These are phyloP conservation scores for Astraeus odoratus DNA, from an alignment of 768 basidiomycete species.

Conservation along the genomic window DNA sequence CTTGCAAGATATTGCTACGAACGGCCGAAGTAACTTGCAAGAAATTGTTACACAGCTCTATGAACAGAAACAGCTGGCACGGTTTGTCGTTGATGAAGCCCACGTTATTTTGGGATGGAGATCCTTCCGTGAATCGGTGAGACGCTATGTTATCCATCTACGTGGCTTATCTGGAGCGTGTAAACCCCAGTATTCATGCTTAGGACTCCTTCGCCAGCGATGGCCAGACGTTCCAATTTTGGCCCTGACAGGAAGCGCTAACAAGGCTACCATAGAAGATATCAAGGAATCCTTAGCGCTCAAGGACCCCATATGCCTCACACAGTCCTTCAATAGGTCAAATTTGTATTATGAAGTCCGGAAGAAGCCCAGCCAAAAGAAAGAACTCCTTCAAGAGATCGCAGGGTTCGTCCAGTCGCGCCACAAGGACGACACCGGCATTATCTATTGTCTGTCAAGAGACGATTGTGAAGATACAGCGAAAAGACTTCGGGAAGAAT, in stretches of 20 bases:
- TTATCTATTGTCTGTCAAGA: slow-evolving; percentile 78
- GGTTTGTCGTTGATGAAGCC: slow-evolving; percentile 95
- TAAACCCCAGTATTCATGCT: slow-evolving; percentile 39
- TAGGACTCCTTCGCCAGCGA: slow-evolving; percentile 61
- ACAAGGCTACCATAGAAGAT: slow-evolving; percentile 67
- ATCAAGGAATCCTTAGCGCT: slow-evolving; percentile 69
- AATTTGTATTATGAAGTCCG: slow-evolving; percentile 76
- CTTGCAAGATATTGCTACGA: too few species aligned
- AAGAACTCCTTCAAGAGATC: slow-evolving; percentile 51
- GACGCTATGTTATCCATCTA: slow-evolving; percentile 17
- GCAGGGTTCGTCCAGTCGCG: slow-evolving; percentile 56
- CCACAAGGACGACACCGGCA: slow-evolving; percentile 58
- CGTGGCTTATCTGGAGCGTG: slow-evolving; percentile 6
- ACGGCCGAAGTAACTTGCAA: slow-evolving; percentile 43
- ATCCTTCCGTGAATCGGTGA: slow-evolving; percentile 79
- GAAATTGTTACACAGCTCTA: slow-evolving; percentile 55
- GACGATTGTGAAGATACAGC: slow-evolving; percentile 79
- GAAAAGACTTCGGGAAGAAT: slow-evolving; percentile 48
- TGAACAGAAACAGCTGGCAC: slow-evolving; percentile 50
- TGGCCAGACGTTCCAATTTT: slow-evolving; percentile 86
- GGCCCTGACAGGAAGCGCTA: slow-evolving; percentile 95
- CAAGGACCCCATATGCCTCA: slow-evolving; percentile 46
- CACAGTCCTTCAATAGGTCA: slow-evolving; percentile 88
- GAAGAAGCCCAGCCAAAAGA: slow-evolving; percentile 37
- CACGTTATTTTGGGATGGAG: slow-evolving; percentile 95